A percentile compares a stretch with the other conserved stretches of the same genome.
These are phyloP conservation scores for Stephania japonica DNA, from an alignment of 164 flowering plant species.

Conservation along the genomic window DNA sequence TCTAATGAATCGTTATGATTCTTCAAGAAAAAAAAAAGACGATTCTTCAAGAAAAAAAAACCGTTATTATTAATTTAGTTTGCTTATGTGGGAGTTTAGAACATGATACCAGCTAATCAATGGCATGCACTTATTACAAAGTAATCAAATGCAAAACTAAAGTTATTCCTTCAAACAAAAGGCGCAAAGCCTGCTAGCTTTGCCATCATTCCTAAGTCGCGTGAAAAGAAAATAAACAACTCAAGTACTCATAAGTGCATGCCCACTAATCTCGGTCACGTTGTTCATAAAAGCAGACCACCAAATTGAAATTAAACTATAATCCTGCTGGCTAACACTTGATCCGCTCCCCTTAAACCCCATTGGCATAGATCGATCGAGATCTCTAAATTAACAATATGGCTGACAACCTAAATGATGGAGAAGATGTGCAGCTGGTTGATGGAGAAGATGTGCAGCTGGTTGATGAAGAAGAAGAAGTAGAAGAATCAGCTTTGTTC, in stretches of 20 bases:
- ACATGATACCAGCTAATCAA: no score
- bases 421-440: background rate
- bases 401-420: constrained; percentile 5
- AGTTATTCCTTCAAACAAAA: background rate
- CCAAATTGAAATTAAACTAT: background rate
- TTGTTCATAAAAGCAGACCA: background rate
- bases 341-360: background rate
- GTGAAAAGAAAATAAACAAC: constrained; percentile 16
- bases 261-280: constrained; percentile 15
- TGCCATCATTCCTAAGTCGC: constrained; percentile 32
- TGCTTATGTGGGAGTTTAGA: no score
- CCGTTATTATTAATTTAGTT: no score
- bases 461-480: constrained; percentile 30
- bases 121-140: no score
- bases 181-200: constrained; percentile 39
- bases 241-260: constrained; percentile 23
- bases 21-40: no score
- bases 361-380: no score
- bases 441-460: constrained; percentile 25
- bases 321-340: background rate
- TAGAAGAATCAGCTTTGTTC: constrained; percentile 30
- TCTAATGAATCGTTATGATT: no score
- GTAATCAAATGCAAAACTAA: no score
- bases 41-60: no score
- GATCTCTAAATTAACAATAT: no score